phyloP scores from a whole-genome alignment of 1,139 yeast genomes.

The Taphrina flavorubra region DNA sequence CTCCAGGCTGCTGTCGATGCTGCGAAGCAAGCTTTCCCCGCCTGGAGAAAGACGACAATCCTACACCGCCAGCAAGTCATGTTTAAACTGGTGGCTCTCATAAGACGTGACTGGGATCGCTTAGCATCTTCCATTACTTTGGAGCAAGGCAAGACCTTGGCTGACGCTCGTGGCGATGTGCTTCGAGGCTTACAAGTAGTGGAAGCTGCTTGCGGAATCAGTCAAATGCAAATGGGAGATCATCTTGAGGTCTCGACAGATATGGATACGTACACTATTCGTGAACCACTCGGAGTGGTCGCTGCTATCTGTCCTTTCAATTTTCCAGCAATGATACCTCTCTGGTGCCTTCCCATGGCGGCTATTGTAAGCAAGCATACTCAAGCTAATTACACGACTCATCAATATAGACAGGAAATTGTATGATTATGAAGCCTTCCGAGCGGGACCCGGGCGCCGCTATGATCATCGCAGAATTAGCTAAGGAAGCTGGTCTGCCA shows the following conservation, averaged over 20 bases:
- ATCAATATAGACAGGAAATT: conserved; percentile 64
- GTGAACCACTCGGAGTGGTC: conserved; percentile 57
- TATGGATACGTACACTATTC: conserved; percentile 80
- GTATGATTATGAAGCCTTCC: conserved; percentile 75
- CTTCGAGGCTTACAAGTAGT: conserved; percentile 82
- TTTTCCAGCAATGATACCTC: conserved; percentile 83
- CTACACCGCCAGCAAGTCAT: conserved; percentile 77
- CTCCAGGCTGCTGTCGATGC: conserved; percentile 69
- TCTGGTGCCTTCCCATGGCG: conserved; percentile 79
- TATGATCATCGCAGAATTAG: conserved; percentile 74
- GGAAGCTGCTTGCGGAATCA: conserved; percentile 62
- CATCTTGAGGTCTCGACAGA: conserved; percentile 72
- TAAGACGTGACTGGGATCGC: conserved; percentile 71
- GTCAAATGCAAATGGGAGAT: conserved; percentile 69
- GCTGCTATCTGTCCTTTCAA: conserved; percentile 50
- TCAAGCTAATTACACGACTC: neutral
- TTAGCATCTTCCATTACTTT: conserved; percentile 73
- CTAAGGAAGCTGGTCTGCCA: conserved; percentile 77
- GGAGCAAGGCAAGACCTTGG: conserved; percentile 81
- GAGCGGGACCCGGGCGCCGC: conserved; percentile 83
- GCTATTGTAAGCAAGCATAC: conserved; percentile 55
- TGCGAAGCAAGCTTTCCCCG: conserved; percentile 66
- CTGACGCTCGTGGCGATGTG: conserved; percentile 80
- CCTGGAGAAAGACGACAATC: conserved; percentile 65
- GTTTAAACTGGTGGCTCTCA: conserved; percentile 70